These are phyloP conservation scores for Penicillium paradoxum DNA, from an alignment of 495 filamentous ascomycete species.

Conservation along the genomic window DNA sequence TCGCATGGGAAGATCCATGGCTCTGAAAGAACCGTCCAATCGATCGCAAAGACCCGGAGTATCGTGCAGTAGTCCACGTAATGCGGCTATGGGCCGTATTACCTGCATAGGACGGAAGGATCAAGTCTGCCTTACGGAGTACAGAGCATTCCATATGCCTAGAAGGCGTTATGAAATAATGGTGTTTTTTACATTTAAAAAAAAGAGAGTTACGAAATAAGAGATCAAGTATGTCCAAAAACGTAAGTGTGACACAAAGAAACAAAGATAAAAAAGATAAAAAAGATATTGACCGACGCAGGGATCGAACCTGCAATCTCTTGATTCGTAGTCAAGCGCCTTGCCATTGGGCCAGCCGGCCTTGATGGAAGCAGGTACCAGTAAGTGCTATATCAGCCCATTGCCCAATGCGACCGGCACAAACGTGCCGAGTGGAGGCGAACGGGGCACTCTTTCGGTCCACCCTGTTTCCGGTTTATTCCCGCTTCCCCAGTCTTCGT, in stretches of 20 bases:
- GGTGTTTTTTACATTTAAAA: too few relatives aligned
- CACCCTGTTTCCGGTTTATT: conserved; percentile 13
- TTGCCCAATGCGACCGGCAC: conserved; percentile 7
- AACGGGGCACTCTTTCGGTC: not conserved
- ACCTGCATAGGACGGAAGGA: too few relatives aligned
- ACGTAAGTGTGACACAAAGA: too few relatives aligned
- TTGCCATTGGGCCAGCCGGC: conserved; percentile 63
- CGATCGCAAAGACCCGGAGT: too few relatives aligned
- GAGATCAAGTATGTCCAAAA: too few relatives aligned
- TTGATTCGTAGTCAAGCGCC: conserved; percentile 71
- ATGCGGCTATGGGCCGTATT: not conserved
- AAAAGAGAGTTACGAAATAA: too few relatives aligned
- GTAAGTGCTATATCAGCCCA: too few relatives aligned
- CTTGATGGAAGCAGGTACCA: conserved; percentile 2
- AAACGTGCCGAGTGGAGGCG: conserved; percentile 8
- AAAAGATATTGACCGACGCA: conserved; percentile 39
- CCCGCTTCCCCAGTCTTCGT: too few relatives aligned
- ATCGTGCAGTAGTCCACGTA: not conserved
- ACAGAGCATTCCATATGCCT: too few relatives aligned
- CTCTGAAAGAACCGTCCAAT: not conserved
- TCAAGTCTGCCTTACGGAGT: too few relatives aligned
- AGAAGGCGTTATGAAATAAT: too few relatives aligned
- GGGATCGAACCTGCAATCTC: conserved; percentile 51
- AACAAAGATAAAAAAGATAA: not conserved
- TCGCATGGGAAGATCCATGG: not conserved